Evolutionary conservation across 208 protist genomes (phyloP), one percentile per base, ranked within the genome.

Genomic region (Crithidia expoeki): DNA sequence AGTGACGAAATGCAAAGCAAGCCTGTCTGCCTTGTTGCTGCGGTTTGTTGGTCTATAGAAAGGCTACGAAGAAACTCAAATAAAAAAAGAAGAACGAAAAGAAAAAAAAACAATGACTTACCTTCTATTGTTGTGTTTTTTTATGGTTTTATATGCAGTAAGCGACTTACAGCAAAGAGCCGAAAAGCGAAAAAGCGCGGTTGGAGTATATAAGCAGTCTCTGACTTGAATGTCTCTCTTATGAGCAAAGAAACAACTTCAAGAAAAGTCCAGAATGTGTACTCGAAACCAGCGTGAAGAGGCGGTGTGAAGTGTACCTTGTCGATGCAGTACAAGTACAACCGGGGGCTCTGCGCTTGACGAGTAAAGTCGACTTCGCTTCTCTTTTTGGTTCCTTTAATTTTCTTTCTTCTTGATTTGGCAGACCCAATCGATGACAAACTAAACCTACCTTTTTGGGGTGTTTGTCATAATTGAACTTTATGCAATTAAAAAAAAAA

Each of bases 41-140:
- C n/a, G 38, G 7, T 14, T 44, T 44, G 10, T 14, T 44, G 38
- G 10, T 44, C 38, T 44, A 44, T 44, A 44, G 14, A 44, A 44
- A 44, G 14, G 38, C 38, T 44, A 62, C 23, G 57, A 53, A 44
- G 17, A 68, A 68, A 4, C 30, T 19, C 14, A 44, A 46, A 63
- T 1, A 42, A 57, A 21, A 49, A 59, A 34, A 57, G 34, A 49
- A 0, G 52, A 69, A 49, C 42, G 44, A 69, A 68, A 38, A 47
- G 5, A 68, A 68, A 57, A 27, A 55, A 21, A 44, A 46, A 30
- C n/a, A 34, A 50, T 9, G 19, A 14, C 32, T 36, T 19, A 21
- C 25, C 49, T 55, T 55, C 19, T 55, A 7, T 55, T 19, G 49
- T 28, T 55, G 21, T 19, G 6, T 21, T 30, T 30, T 55, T 7